Evolutionary conservation across 176 grass and related monocot genomes (phyloP), one percentile per base, ranked within the genome.

Genomic region (Saccharum officinarum): DNA sequence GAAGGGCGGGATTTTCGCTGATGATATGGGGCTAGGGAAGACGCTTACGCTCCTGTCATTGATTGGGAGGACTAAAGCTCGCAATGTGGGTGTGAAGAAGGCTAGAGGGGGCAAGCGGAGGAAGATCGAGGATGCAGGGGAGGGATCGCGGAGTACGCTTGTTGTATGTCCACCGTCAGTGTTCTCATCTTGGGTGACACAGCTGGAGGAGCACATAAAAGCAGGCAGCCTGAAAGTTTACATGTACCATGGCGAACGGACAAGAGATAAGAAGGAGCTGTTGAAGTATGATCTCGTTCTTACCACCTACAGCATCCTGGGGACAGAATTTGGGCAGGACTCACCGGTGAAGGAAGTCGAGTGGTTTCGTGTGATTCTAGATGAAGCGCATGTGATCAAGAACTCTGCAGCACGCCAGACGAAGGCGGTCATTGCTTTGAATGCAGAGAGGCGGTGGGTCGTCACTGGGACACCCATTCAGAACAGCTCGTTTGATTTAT

Each of bases 11-110:
- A 95, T 98, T 76, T 95, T 98, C 26, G 96, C 96, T 0, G 96
- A 98, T 79, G 93, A 98, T 74, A 98, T 98, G 96, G 96, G 96
- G 52, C 87, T 98, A 57, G 96, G 96, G 13, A 98, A 95, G 88
- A 98, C 96, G 1, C 93, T 98, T 4, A 98, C 93, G 3, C 86
- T 98, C 10, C 69, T 98, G 59, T 89, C 93, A 18, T 79, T 98
- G 67, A 92, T 98, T 54, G 93, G 85, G 7, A 78, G 64, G 28
- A 91, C 76, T 57, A 90, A 86, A 83, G 88, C 11, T 80, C 40
- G 41, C n/a, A 77, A 82, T 83, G 82, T 61, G 47, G 59, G 40
- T 44, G 78, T 34, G 39, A 88, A 81, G 77, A 80, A 84, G 38
- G 63, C 8, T 22, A 76, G 20, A 13, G n/a, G 57, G 36, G 60